phyloP scores from a whole-genome alignment of 768 basidiomycete species.

The Suillus americanus region DNA sequence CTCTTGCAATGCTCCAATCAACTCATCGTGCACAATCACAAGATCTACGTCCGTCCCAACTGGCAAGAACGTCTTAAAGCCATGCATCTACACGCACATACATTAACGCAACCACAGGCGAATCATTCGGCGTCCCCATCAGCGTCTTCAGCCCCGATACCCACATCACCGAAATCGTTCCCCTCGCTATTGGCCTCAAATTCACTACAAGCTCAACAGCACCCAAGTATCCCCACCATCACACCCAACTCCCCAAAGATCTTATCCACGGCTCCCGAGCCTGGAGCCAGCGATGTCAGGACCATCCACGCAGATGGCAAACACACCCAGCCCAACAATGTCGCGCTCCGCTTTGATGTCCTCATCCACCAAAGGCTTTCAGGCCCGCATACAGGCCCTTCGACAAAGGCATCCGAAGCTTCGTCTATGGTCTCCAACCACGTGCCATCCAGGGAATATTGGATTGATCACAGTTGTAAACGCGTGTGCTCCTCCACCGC shows the following conservation, averaged over 20 bases:
- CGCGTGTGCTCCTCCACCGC: constrained; percentile 96
- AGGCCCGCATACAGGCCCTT: constrained; percentile 91
- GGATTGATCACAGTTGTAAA: constrained; percentile 98
- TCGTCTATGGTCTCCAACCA: constrained; percentile 98
- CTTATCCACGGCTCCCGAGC: constrained; percentile 30
- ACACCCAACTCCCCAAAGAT: constrained; percentile 44
- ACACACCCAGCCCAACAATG: constrained; percentile 77
- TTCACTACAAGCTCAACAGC: constrained; percentile 26
- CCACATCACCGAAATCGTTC: constrained; percentile 98
- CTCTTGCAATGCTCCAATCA: no score
- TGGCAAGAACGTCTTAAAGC: constrained; percentile 99
- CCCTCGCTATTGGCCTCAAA: constrained; percentile 87
- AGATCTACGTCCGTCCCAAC: constrained; percentile 98
- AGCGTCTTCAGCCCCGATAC: constrained; percentile 97
- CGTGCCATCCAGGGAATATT: constrained; percentile 98
- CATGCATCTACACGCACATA: constrained; percentile 68
- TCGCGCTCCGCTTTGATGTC: constrained; percentile 93
- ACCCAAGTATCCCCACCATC: constrained; percentile 42
- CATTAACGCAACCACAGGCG: constrained; percentile 36
- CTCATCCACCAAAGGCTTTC: constrained; percentile 40
- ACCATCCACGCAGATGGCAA: constrained; percentile 73
- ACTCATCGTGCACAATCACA: constrained; percentile 73
- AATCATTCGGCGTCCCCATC: constrained; percentile 96
- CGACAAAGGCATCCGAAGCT: constrained; percentile 89
- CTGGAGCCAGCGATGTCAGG: constrained; percentile 53